Base-by-base conservation (phyloP, 2,329 filamentous ascomycete species). In the Leptographium wingfieldii region DNA sequence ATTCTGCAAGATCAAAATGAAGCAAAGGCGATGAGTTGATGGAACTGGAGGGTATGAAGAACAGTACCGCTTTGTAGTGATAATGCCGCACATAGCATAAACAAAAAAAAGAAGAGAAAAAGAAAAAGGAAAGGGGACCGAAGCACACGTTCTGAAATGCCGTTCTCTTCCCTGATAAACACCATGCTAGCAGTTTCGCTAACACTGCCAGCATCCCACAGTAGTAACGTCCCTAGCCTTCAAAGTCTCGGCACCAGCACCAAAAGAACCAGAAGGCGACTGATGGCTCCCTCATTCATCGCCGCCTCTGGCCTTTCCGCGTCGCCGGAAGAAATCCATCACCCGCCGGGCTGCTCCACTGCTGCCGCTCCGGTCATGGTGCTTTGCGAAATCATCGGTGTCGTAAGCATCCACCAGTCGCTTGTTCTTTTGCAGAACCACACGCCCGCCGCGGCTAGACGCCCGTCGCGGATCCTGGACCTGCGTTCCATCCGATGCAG, bases 291-390 rank as follows among this genome's bases (percentile, higher is more conserved):
- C n/a, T 75, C 79, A 77, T 67, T 78, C 73, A 62, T 84, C 80
- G 46, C 79, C 80, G 60, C 79, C 82, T 68, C 87, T 79, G 66
- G 86, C 89, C 74, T 87, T 90, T 60, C 88, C 90, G 70, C 92
- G 83, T 71, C 92, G 82, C 67, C 94, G 82, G 78, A 99, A 99
- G 73, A 97, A 96, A 74, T 99, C 92, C 92, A 99, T 97, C 48
- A 99, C 94, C 69, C 90, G 85, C 71, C 92, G 87, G 16, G 92
- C 91, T 3, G 91, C 88, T 60, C 90, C 90, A 64, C 86, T 92
- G 71, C 88, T 95, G 53, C 92, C 92, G 38, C 85, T 85, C 68
- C 91, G 85, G 58, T 85, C 82, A 58, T 79, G 78, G 43, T 72
- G 71, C 64, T 76, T 79, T 54, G 75, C 77, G 63, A 80, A 80